Evolutionary conservation across 305 asterid genomes (phyloP).

Genomic region (Rubia tinctorum): DNA sequence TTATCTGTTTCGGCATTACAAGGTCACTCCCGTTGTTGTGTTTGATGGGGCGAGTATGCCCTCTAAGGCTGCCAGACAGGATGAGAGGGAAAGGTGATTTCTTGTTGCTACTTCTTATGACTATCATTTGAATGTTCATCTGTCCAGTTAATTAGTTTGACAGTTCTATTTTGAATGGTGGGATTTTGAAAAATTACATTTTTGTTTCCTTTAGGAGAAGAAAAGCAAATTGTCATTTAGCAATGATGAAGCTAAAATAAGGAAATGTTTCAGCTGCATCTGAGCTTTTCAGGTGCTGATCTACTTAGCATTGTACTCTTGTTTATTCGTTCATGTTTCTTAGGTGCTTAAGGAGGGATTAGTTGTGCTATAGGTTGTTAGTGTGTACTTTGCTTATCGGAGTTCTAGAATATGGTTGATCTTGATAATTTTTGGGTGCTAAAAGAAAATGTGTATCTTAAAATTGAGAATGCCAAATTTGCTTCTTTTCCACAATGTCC

Average conservation of each 20-base stretch:
- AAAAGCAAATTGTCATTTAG: slow-evolving; percentile 55
- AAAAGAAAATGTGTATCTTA: neutral
- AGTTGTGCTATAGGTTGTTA: too few relatives aligned
- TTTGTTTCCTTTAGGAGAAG: slow-evolving; percentile 41
- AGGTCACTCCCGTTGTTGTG: slow-evolving; percentile 69
- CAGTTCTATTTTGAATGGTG: neutral
- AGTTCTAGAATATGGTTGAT: neutral
- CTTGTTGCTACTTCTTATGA: slow-evolving; percentile 1
- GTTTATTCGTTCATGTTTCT: neutral
- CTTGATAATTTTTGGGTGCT: neutral
- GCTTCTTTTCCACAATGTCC: slow-evolving; percentile 1
- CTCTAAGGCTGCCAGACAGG: slow-evolving; percentile 59
- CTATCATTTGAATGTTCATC: neutral
- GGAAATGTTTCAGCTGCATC: slow-evolving; percentile 59
- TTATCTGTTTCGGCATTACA: slow-evolving; percentile 63
- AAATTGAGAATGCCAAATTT: neutral
- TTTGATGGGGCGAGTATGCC: slow-evolving; percentile 71
- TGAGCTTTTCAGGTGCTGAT: slow-evolving; percentile 65
- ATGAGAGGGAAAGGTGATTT: slow-evolving; percentile 61
- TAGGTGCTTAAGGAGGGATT: neutral
- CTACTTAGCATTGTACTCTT: neutral
- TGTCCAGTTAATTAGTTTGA: neutral
- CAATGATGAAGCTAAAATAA: slow-evolving; percentile 64
- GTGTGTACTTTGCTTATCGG: neutral
- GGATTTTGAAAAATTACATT: neutral